Base-by-base conservation (phyloP, 192 early-diverging fungal species). In the Pilobolus umbonatus region DNA sequence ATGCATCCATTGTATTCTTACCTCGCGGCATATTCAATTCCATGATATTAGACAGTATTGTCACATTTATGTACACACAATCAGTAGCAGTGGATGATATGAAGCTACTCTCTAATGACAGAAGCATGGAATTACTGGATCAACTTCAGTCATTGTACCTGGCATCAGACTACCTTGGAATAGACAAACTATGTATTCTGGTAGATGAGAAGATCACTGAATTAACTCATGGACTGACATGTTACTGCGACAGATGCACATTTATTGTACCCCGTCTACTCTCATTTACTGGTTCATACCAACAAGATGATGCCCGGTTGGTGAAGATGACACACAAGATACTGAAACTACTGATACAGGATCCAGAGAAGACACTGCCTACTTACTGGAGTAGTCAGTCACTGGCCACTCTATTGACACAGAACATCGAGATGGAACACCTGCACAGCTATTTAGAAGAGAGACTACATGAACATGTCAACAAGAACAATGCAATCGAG, bases 101-200 rank as follows among this genome's bases (percentile, higher is more conserved):
- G 4, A 11, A 7, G n/a, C n/a, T n/a, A n/a, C n/a, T n/a, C n/a
- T 30, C 31, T 11, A 24, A 50, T 0, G 21, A 19, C 15, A 11
- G 31, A 19, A 50, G 25, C 25, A 15, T 54, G 29, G 24, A 21
- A 36, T 11, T 30, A 38, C n/a, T 55, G 24, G 51, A 63, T 25
- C 52, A 63, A 14, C 32, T 55, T 17, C 30, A 55, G 44, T 21
- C 24, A 3, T 15, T 66, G 11, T 66, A 58, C 34, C 28, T 36
- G 22, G 64, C 49, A 28, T 55, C 64, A 0, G 64, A 68, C 32
- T 68, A 68, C 26, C 46, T 68, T 17, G 67, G 67, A 10, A 68
- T 68, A 31, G 35, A 55, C 12, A 10, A 17, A 28, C 53, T 68
- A 21, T 68, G 65, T 55, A 22, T 19, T 3, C 15, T 31, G 7